These are phyloP conservation scores for Leccinum longicurvipes DNA, from an alignment of 768 basidiomycete species.

Conservation along the genomic window DNA sequence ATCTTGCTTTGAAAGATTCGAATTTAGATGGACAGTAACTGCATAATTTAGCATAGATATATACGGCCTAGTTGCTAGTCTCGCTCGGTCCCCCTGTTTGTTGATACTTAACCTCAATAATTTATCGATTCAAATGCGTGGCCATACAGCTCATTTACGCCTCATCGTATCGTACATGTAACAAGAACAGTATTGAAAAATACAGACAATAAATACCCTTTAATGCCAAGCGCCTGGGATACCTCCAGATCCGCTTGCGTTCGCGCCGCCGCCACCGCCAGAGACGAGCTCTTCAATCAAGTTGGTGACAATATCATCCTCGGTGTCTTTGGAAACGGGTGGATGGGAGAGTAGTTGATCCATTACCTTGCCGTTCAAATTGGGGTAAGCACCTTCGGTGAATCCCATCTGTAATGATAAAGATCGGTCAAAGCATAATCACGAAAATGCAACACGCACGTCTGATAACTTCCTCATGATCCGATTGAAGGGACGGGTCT, in stretches of 20 bases:
- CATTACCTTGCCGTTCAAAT: slow-evolving; percentile 48
- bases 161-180: slow-evolving; percentile 16
- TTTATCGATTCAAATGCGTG: background rate
- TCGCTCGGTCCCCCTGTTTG: too few relatives aligned
- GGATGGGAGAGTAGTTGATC: slow-evolving; percentile 43
- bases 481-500: slow-evolving; percentile 43
- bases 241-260: slow-evolving; percentile 33
- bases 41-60: too few relatives aligned
- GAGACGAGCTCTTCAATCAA: slow-evolving; percentile 58
- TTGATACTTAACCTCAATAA: background rate
- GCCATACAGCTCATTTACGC: background rate
- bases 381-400: slow-evolving; percentile 53
- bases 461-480: slow-evolving; percentile 61
- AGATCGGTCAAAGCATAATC: slow-evolving; percentile 8
- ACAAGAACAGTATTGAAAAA: background rate
- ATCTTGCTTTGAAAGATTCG: too few relatives aligned
- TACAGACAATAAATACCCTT: slow-evolving; percentile 1
- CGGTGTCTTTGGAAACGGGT: slow-evolving; percentile 48
- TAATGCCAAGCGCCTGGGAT: slow-evolving; percentile 49
- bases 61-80: too few relatives aligned
- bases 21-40: too few relatives aligned
- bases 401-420: slow-evolving; percentile 66
- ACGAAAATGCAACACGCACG: slow-evolving; percentile 38
- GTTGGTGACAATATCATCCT: slow-evolving; percentile 64
- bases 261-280: slow-evolving; percentile 36